These are phyloP conservation scores for Pichia sp. DNA, from an alignment of 1,139 yeast genomes.

Conservation along the genomic window DNA sequence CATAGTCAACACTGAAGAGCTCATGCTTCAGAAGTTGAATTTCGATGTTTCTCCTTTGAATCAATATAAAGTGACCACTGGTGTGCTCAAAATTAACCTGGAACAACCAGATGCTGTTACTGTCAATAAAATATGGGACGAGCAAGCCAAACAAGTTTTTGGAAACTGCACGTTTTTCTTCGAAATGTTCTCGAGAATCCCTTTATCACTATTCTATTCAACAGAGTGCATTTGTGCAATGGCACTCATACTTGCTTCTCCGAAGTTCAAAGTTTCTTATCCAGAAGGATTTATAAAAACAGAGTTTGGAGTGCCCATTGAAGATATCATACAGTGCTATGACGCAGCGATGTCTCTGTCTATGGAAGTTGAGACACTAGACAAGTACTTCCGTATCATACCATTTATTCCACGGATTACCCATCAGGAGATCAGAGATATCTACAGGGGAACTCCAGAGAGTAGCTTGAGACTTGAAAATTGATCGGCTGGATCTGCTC, in stretches of 20 bases:
- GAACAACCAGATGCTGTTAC: conserved; percentile 3
- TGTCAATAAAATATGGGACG: conserved; percentile 14
- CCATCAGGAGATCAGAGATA: conserved; percentile 11
- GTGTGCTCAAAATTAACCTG: conserved; percentile 14
- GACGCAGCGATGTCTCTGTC: conserved; percentile 16
- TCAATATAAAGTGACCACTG: conserved; percentile 31
- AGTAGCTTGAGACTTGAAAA: too few relatives aligned
- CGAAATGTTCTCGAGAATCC: conserved; percentile 24
- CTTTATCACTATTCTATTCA: conserved; percentile 21
- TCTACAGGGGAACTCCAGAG: conserved; percentile 10
- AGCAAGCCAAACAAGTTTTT: conserved; percentile 17
- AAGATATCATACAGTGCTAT: conserved; percentile 20
- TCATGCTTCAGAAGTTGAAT: conserved; percentile 39
- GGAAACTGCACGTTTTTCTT: conserved; percentile 21
- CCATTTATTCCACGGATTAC: conserved; percentile 17
- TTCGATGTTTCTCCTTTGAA: conserved; percentile 40
- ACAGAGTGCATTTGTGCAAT: conserved; percentile 20
- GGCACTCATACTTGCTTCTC: conserved; percentile 19
- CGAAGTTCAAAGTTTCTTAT: conserved; percentile 14
- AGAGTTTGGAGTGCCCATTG: conserved; percentile 12
- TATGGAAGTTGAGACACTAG: conserved; percentile 12
- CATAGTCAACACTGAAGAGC: conserved; percentile 38
- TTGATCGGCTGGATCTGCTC: too few relatives aligned
- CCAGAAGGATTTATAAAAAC: conserved; percentile 15
- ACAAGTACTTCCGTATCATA: conserved; percentile 18